phyloP scores from a whole-genome alignment of 1,284 basidiomycete species.

The Stereum hirsutum region DNA sequence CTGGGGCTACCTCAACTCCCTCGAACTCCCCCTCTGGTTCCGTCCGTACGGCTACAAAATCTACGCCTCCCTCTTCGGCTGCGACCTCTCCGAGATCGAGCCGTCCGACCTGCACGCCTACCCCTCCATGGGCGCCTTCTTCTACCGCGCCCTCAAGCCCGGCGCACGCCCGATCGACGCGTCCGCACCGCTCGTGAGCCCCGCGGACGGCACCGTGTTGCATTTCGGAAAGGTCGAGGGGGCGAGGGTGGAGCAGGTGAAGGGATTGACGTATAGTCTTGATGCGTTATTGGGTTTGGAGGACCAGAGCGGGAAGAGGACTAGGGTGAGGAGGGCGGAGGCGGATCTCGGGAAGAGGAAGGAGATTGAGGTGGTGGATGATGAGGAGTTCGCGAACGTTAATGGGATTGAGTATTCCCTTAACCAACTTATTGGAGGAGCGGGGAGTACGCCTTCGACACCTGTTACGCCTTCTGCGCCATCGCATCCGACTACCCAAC shows the following conservation, averaged over 20 bases:
- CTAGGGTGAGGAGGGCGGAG: constrained; percentile 32
- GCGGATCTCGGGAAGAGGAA: constrained; percentile 41
- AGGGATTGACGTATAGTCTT: constrained; percentile 94
- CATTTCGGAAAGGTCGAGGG: constrained; percentile 87
- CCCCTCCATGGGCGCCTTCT: constrained; percentile 86
- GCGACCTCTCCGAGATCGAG: constrained; percentile 90
- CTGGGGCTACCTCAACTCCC: constrained; percentile 93
- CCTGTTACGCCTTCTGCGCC: constrained; percentile 18
- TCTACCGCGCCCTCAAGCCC: constrained; percentile 83
- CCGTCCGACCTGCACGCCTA: constrained; percentile 72
- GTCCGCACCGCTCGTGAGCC: constrained; percentile 76
- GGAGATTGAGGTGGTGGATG: constrained; percentile 58
- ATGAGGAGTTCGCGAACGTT: constrained; percentile 90
- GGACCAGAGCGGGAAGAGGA: constrained; percentile 22
- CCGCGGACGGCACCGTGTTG: constrained; percentile 88
- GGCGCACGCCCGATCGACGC: constrained; percentile 77
- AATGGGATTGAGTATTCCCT: constrained; percentile 97
- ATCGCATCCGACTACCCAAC: constrained; percentile 11
- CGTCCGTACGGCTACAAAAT: constrained; percentile 82
- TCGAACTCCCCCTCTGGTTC: constrained; percentile 92
- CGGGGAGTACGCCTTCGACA: constrained; percentile 26
- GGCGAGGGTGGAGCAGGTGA: constrained; percentile 91
- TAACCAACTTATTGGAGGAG: constrained; percentile 67
- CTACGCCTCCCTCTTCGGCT: constrained; percentile 86
- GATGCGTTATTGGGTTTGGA: constrained; percentile 85